Base-by-base conservation (phyloP, 306 rosid genomes). In the Prunus salicina region DNA sequence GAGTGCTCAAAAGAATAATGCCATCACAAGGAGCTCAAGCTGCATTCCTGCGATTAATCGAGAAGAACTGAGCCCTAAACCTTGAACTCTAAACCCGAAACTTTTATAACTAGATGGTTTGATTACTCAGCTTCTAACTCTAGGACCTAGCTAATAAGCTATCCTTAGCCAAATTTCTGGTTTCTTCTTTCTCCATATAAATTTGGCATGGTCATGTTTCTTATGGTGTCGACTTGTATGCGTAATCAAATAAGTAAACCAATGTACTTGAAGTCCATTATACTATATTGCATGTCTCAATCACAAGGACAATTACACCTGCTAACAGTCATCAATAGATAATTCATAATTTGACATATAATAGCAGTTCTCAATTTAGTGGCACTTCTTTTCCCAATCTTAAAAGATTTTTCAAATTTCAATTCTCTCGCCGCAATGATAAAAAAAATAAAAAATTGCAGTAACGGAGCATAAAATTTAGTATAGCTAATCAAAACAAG, bases 21-120 rank as follows among this genome's bases (percentile, higher is more conserved):
- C 63, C 15, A 52, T 89, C 50, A 65, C 75, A 2, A 77, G 91
- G 78, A 87, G 81, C 75, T 83, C 85, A 0, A 85, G 89, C 67
- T 89, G 89, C 12, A 85, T 87, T 73, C 84, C 91, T 8, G 80
- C 78, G 2, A 67, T 85, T 64, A 73, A 79, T 0, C 64, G 74
- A 27, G 88, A 85, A 49, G 47, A 63, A 28, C 22, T 63, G 22
- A 63, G 67, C 46, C 65, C n/a, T 63, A 63, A 63, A 63, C 12
- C 67, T 11, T 63, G 7, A 63, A 63, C 45, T 6, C 66, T 62
- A 25, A 62, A 14, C 13, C 13, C 15, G 13, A 11, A 5, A 24
- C 64, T 28, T 60, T 24, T 60, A 15, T 11, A 12, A 22, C 22
- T 34, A 5, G 8, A 34, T 34, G 41, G 41, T 34, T 38, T 7